Conservation (phyloP, 2,329 filamentous ascomycete species). For the Cryoendolithus antarcticus region DNA sequence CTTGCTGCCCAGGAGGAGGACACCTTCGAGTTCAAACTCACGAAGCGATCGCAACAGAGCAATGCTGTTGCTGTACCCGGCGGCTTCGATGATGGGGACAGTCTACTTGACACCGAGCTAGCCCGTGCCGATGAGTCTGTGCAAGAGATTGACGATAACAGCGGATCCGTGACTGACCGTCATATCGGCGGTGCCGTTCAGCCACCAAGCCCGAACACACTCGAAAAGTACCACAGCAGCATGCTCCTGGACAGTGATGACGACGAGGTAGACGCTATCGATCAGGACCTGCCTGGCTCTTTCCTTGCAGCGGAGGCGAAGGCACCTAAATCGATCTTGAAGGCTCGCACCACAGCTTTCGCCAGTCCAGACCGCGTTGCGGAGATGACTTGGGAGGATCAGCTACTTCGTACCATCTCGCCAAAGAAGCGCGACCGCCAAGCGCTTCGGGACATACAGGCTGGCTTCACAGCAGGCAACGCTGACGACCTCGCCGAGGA, state of each 20-base stretch:
- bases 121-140: slow-evolving; percentile 34
- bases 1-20: slow-evolving; percentile 29
- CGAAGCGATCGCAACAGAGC: slow-evolving; percentile 30
- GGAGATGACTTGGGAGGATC: slow-evolving; percentile 81
- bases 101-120: slow-evolving; percentile 2
- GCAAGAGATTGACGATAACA: slow-evolving; percentile 31
- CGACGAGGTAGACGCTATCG: slow-evolving; percentile 40
- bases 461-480: slow-evolving; percentile 42
- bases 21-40: slow-evolving; percentile 42
- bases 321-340: slow-evolving; percentile 38
- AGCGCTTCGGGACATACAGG: slow-evolving; percentile 54
- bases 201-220: slow-evolving; percentile 15
- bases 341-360: slow-evolving; percentile 25
- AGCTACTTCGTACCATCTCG: slow-evolving; percentile 86
- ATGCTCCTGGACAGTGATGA: slow-evolving; percentile 45
- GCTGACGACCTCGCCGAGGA: slow-evolving; percentile 21
- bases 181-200: slow-evolving; percentile 20
- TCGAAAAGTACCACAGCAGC: slow-evolving; percentile 19
- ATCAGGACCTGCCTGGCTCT: slow-evolving; percentile 66
- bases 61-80: slow-evolving; percentile 51
- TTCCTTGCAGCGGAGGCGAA: slow-evolving; percentile 56
- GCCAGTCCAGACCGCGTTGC: slow-evolving; percentile 44
- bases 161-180: slow-evolving; percentile 20
- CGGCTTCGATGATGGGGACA: slow-evolving; percentile 52
- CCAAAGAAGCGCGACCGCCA: slow-evolving; percentile 82